phyloP scores from a whole-genome alignment of 495 filamentous ascomycete genomes.

The Penicillium robsamsonii region DNA sequence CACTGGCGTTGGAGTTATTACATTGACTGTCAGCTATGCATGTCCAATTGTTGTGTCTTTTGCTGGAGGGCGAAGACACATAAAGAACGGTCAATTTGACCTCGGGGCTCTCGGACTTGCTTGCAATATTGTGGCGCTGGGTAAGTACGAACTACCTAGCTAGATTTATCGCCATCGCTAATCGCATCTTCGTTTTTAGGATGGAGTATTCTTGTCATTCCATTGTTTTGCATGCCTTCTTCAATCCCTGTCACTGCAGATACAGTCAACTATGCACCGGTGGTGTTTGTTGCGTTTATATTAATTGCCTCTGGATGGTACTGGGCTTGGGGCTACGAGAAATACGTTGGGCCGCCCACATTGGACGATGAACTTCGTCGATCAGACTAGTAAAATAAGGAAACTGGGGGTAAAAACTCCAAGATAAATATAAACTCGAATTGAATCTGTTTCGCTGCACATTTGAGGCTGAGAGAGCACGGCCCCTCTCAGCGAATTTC shows the following conservation, averaged over 20 bases:
- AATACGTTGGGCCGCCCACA: conserved; percentile 26
- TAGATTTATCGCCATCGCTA: background rate
- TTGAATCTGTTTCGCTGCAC: background rate
- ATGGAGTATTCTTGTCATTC: conserved; percentile 57
- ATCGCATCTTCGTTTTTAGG: conserved; percentile 28
- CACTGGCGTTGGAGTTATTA: conserved; percentile 58
- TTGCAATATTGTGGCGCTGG: conserved; percentile 51
- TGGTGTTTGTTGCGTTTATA: conserved; percentile 56
- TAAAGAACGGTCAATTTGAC: conserved; percentile 52
- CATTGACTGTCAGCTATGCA: conserved; percentile 53
- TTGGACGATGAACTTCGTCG: conserved; percentile 15
- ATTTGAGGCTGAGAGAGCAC: conserved; percentile 8
- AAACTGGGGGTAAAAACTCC: background rate
- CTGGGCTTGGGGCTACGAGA: conserved; percentile 51
- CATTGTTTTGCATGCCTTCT: conserved; percentile 46
- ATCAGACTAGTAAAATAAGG: background rate
- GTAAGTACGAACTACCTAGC: conserved; percentile 37
- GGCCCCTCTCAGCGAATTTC: conserved; percentile 6
- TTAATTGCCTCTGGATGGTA: conserved; percentile 56
- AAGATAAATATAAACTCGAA: background rate
- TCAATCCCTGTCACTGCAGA: conserved; percentile 37
- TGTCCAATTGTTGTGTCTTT: conserved; percentile 51
- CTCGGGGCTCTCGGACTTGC: conserved; percentile 55
- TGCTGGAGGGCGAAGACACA: conserved; percentile 43
- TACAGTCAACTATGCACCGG: conserved; percentile 53